Conservation (phyloP, 1,284 basidiomycete species). For the Takashimella koratensis region DNA sequence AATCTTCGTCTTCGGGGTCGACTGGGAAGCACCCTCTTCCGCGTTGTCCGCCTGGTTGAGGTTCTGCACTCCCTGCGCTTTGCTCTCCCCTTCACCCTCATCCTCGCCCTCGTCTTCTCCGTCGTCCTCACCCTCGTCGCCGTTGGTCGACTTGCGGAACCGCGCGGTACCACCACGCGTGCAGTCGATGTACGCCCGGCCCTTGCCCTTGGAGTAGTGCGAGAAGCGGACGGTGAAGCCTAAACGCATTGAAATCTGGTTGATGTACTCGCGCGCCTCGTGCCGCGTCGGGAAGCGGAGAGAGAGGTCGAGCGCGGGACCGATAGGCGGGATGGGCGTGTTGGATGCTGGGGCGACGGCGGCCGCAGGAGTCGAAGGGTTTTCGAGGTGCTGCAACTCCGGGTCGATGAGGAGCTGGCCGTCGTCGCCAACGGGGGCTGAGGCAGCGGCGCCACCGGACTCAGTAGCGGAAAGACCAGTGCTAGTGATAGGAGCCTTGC, state of each 20-base stretch:
- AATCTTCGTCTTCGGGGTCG: neutral
- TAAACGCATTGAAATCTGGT: neutral
- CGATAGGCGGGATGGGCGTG: neutral
- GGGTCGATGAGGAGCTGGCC: neutral
- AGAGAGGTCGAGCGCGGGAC: neutral
- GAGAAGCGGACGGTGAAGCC: neutral
- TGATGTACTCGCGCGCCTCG: neutral
- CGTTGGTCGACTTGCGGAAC: neutral
- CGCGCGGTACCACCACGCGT: neutral
- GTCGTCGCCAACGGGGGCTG: neutral
- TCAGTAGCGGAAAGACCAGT: neutral
- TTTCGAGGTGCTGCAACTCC: neutral
- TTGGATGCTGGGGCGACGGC: neutral
- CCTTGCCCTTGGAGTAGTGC: neutral
- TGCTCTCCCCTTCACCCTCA: neutral
- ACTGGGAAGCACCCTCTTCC: neutral
- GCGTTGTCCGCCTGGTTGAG: neutral
- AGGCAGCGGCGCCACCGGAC: neutral
- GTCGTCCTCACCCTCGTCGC: neutral
- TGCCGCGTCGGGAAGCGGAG: neutral
- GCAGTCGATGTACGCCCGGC: neutral
- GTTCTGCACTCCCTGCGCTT: neutral
- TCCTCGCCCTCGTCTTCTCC: neutral
- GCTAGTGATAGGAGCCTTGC: neutral
- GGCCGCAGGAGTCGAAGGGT: neutral